These are phyloP conservation scores for Schizosaccharomyces lindneri DNA, from an alignment of 805 yeast genomes.

Conservation along the genomic window DNA sequence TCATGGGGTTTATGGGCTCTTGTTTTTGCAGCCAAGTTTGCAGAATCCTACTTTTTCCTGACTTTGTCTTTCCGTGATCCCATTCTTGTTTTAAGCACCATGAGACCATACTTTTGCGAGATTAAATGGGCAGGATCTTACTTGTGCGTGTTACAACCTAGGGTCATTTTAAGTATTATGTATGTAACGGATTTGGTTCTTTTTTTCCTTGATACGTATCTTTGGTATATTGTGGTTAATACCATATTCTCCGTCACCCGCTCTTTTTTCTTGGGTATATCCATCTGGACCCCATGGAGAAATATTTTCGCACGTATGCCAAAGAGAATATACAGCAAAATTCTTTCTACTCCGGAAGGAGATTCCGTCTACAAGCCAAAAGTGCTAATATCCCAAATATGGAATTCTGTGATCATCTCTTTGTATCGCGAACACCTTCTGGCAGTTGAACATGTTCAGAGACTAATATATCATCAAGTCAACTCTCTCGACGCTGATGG, in stretches of 20 bases:
- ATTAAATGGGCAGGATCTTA: conserved; percentile 64
- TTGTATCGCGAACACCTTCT: conserved; percentile 98
- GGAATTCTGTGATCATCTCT: conserved; percentile 97
- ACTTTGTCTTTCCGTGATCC: conserved; percentile 82
- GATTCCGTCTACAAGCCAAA: conserved; percentile 96
- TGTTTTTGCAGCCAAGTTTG: conserved; percentile 69
- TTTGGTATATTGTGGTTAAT: conserved; percentile 95
- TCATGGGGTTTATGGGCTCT: conserved; percentile 77
- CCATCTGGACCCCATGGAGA: conserved; percentile 98
- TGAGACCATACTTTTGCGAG: conserved; percentile 79
- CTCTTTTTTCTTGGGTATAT: conserved; percentile 97
- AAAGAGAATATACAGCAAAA: conserved; percentile 93
- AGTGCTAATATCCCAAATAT: conserved; percentile 89
- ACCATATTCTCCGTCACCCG: conserved; percentile 90
- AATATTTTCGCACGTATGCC: conserved; percentile 93
- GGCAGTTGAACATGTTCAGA: conserved; percentile 96
- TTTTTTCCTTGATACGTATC: conserved; percentile 94
- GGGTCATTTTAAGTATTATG: conserved; percentile 79
- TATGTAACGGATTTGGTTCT: conserved; percentile 71
- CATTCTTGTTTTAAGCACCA: conserved; percentile 62
- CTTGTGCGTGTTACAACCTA: conserved; percentile 68
- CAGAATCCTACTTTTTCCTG: conserved; percentile 83
- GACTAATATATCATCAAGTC: conserved; percentile 89
- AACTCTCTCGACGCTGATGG: conserved; percentile 86
- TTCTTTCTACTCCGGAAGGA: conserved; percentile 94